Evolutionary conservation across 2,329 filamentous ascomycete genomes (phyloP), one percentile per base, ranked within the genome.

Genomic region (Simplicillium aogashimaense): DNA sequence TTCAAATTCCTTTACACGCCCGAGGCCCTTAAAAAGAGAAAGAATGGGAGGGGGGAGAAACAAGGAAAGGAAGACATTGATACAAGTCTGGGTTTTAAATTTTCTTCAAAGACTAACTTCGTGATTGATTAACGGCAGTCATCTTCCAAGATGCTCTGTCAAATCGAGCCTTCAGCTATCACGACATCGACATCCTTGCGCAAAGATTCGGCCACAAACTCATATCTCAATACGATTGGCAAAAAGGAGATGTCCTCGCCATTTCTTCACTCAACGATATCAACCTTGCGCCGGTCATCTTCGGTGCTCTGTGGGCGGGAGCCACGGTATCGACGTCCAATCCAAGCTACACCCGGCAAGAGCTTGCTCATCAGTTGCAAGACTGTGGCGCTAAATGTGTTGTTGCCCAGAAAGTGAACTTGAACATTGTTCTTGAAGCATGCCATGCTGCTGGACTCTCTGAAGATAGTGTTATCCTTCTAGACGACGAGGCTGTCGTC

Each of bases 191-290:
- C 51, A 67, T 68, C 45, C 68, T 76, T 13, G 82, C 86, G 1
- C 61, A 79, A 30, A 74, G 78, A 13, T 94, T 95, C 49, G 89
- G 86, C 38, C 78, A 81, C 47, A 89, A 86, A 1, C 71, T 97
- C 15, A 81, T 79, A 53, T 75, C 81, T 18, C 61, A 70, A 16
- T 90, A 81, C 73, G 72, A 79, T 37, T 95, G 88, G 83, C 71
- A 79, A 50, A 88, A 83, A 55, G 84, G 85, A 52, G 86, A 95
- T 56, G 85, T 92, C 2, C 70, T 95, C 16, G 83, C 75, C 10
- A 69, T 95, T 40, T 95, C 83, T 67, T 81, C 86, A 3, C 85
- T 88, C 18, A 95, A 97, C 58, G 80, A 74, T 57, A 83, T 95
- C 55, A 89, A 95, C 58, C 86, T 83, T 0, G 81, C 86, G 1